These are phyloP conservation scores for Euryodendron excelsum DNA, from an alignment of 148 eudicot species.

Conservation along the genomic window DNA sequence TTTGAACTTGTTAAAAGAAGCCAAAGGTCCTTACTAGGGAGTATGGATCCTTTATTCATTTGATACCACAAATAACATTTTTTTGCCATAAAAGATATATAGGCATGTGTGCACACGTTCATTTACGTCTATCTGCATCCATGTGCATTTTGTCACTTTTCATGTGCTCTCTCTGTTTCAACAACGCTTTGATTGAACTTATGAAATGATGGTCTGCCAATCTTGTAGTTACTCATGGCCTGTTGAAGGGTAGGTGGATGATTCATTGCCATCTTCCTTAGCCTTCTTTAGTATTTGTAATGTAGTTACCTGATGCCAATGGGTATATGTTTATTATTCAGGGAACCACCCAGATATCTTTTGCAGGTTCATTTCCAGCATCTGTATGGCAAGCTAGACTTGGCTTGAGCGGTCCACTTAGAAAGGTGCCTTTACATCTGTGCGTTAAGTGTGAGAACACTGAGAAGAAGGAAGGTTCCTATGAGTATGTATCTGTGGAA, in stretches of 20 bases:
- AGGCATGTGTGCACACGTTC: neutral
- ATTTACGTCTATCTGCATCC: too few species aligned
- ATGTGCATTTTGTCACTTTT: neutral
- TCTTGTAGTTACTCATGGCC: neutral
- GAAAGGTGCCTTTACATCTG: constrained; percentile 34
- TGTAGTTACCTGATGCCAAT: constrained; percentile 4
- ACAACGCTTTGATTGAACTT: neutral
- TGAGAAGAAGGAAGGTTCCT: constrained; percentile 46
- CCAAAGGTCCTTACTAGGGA: too few species aligned
- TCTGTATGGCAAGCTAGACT: constrained; percentile 31
- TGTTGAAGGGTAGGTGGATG: neutral
- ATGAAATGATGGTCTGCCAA: neutral
- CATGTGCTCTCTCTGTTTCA: neutral
- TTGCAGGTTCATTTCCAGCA: constrained; percentile 46
- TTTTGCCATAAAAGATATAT: neutral
- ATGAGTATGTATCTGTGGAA: constrained; percentile 65
- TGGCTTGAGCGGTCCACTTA: constrained; percentile 24
- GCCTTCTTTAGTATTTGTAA: neutral
- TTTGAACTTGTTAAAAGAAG: neutral
- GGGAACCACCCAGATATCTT: constrained; percentile 40
- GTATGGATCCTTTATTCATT: too few species aligned
- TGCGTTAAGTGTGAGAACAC: constrained; percentile 56
- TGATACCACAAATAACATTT: too few species aligned
- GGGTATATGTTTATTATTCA: neutral
- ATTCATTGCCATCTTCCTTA: neutral